phyloP scores from a whole-genome alignment of 2,329 filamentous ascomycete genomes.

The Cercospora citrullina region DNA sequence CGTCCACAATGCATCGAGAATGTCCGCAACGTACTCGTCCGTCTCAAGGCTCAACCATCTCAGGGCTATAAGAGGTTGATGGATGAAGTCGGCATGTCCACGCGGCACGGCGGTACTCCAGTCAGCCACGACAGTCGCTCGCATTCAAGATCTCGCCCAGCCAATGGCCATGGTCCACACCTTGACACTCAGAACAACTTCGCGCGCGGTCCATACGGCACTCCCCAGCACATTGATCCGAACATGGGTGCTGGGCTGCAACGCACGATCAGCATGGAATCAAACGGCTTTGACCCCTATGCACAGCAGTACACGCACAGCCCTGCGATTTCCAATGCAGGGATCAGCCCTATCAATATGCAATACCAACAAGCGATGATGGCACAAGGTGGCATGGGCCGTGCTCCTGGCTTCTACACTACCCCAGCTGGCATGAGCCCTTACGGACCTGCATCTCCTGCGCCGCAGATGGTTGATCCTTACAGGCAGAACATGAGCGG shows the following conservation, averaged over 20 bases:
- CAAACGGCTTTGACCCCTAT: constrained; percentile 50
- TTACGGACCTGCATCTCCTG: constrained; percentile 33
- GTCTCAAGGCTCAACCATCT: constrained; percentile 87
- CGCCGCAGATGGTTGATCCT: constrained; percentile 42
- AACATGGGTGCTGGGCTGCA: constrained; percentile 39
- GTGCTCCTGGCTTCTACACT: constrained; percentile 37
- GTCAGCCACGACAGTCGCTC: constrained; percentile 40
- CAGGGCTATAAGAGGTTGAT: constrained; percentile 98
- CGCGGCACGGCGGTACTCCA: constrained; percentile 44
- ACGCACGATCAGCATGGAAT: constrained; percentile 52
- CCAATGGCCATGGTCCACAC: constrained; percentile 38
- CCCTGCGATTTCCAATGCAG: constrained; percentile 40
- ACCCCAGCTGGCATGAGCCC: constrained; percentile 26
- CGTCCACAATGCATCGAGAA: constrained; percentile 86
- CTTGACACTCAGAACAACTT: constrained; percentile 38
- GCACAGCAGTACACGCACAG: constrained; percentile 43
- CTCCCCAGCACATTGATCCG: constrained; percentile 37
- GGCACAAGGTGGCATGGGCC: constrained; percentile 41
- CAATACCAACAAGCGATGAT: constrained; percentile 61
- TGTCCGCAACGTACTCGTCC: constrained; percentile 82
- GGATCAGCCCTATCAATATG: constrained; percentile 40
- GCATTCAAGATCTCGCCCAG: constrained; percentile 36
- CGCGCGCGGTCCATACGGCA: constrained; percentile 41
- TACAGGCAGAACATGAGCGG: constrained; percentile 43
- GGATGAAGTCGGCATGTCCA: constrained; percentile 93